Evolutionary conservation across 2,329 filamentous ascomycete genomes (phyloP), one percentile per base, ranked within the genome.

Genomic region (Aquanectria penicillioides): DNA sequence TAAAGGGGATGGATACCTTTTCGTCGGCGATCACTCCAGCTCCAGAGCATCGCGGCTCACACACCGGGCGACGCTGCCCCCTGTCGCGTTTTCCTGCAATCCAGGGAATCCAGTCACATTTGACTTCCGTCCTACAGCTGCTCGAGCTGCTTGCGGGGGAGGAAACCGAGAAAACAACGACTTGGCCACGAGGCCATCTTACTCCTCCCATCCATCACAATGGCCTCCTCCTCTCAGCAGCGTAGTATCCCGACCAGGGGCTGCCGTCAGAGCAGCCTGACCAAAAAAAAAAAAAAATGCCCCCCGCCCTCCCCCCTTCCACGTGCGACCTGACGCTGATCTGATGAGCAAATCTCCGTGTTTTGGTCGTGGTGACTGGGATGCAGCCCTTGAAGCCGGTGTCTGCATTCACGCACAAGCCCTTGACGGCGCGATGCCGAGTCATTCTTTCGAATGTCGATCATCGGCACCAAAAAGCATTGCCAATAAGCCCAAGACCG

Each of bases 281-380:
- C 63, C 57, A 65, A 61, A 55, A n/a, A 64, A 61, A 57, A 51
- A 57, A 17, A 38, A 22, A 29, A 61, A 34, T 20, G 23, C 28
- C 26, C 18, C 26, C 28, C 22, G 11, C n/a, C 23, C n/a, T n/a
- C n/a, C n/a, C n/a, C n/a, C n/a, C n/a, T n/a, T n/a, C n/a, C n/a
- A n/a, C n/a, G n/a, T n/a, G n/a, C n/a, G n/a, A n/a, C n/a, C n/a
- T n/a, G n/a, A n/a, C n/a, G n/a, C n/a, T n/a, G n/a, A n/a, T n/a
- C n/a, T n/a, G 11, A 49, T 23, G 28, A 47, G 26, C 43, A 12
- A 43, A 28, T 43, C 38, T 43, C 38, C 38, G 9, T 23, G 17
- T 41, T 13, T 41, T 23, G 15, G 25, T 44, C 28, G 26, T n/a
- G n/a, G n/a, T n/a, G n/a, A n/a, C n/a, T n/a, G n/a, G n/a, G n/a